Evolutionary conservation across 352 stramenopile species (phyloP).

Genomic region (Phytopythium oedochilum): DNA sequence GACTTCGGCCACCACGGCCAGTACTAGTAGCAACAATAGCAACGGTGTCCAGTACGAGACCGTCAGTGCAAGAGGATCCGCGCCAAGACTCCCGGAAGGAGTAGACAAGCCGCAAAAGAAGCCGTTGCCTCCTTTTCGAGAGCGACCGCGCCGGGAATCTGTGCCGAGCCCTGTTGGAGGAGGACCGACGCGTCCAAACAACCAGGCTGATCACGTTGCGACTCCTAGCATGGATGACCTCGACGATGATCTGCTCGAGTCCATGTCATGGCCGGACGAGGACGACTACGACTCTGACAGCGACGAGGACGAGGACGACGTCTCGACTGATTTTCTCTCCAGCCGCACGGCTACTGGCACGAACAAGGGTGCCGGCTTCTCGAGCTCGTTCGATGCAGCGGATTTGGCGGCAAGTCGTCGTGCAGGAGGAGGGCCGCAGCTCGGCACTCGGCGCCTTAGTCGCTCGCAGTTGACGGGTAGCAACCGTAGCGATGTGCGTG

Average conservation of each 20-base stretch:
- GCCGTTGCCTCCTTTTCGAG: constrained; percentile 1
- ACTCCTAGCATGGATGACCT: constrained; percentile 14
- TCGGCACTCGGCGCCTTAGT: neutral
- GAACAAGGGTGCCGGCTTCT: neutral
- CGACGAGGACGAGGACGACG: constrained; percentile 8
- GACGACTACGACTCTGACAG: constrained; percentile 16
- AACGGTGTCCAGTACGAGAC: constrained; percentile 6
- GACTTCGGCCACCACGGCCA: constrained; percentile 3
- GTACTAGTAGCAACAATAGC: constrained; percentile 7
- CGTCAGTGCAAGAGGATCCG: neutral
- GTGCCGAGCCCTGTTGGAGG: neutral
- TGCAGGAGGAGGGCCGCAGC: neutral
- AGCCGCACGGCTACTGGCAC: neutral
- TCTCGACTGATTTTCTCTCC: constrained; percentile 4
- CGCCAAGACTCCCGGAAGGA: neutral
- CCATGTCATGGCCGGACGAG: constrained; percentile 19
- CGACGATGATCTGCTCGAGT: constrained; percentile 15
- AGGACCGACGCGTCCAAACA: constrained; percentile 1
- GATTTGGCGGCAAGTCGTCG: constrained; percentile 10
- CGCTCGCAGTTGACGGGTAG: constrained; percentile 4
- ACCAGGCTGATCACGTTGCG: constrained; percentile 6
- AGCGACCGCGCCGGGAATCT: neutral
- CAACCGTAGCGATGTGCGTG: neutral
- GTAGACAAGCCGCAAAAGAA: constrained; percentile 5
- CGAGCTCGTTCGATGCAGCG: constrained; percentile 1